Conservation (phyloP, 2,329 filamentous ascomycete species). For the Pseudocercospora fuligena region DNA sequence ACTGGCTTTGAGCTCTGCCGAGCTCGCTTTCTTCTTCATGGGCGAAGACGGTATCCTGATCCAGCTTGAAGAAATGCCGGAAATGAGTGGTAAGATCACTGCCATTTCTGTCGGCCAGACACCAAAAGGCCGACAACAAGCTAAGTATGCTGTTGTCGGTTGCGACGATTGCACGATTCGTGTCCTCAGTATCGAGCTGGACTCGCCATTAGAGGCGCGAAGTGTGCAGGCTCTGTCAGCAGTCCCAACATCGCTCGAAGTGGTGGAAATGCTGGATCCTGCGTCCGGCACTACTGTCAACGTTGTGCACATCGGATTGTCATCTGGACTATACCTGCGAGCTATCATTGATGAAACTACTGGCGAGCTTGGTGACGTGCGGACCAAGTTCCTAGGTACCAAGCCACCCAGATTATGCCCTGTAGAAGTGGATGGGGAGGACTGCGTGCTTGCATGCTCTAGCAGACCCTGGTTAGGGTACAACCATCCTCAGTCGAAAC, state of each 20-base stretch:
- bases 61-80: slow-evolving; percentile 75
- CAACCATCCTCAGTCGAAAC: slow-evolving; percentile 81
- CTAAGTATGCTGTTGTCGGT: slow-evolving; percentile 91
- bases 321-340: slow-evolving; percentile 93
- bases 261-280: slow-evolving; percentile 95
- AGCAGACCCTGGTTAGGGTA: slow-evolving; percentile 97
- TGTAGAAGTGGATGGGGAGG: slow-evolving; percentile 83
- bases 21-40: slow-evolving; percentile 98
- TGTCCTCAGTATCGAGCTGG: slow-evolving; percentile 59
- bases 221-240: slow-evolving; percentile 93
- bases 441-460: slow-evolving; percentile 79
- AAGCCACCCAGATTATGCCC: slow-evolving; percentile 89
- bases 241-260: slow-evolving; percentile 82
- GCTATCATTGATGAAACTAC: slow-evolving; percentile 95
- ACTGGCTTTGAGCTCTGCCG: slow-evolving; percentile 90
- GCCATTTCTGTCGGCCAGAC: slow-evolving; percentile 93
- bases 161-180: slow-evolving; percentile 97
- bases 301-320: slow-evolving; percentile 93
- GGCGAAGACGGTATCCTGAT: slow-evolving; percentile 90
- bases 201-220: slow-evolving; percentile 88
- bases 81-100: slow-evolving; percentile 94
- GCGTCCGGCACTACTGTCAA: slow-evolving; percentile 85
- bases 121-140: slow-evolving; percentile 84
- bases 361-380: slow-evolving; percentile 91
- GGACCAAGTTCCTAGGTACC: slow-evolving; percentile 91